Conservation (phyloP, 805 yeast genomes). For the Yarrowia porcina region DNA sequence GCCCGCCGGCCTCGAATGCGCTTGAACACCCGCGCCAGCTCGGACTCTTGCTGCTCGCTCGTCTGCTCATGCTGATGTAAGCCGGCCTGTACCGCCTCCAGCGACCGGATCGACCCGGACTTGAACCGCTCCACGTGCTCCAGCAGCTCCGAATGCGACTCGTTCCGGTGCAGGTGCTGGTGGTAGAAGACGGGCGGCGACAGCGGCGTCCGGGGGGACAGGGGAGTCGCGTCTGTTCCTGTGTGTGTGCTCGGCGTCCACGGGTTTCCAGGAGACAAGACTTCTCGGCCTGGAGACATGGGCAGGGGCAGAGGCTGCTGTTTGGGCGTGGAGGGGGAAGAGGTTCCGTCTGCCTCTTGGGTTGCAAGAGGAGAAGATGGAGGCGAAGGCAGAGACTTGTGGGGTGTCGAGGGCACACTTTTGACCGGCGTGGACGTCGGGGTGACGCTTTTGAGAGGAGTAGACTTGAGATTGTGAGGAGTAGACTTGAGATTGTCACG, state of each 20-base stretch:
- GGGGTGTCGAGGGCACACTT: background rate
- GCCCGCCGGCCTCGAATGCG: conserved; percentile 6
- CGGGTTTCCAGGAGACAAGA: background rate
- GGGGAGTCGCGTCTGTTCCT: background rate
- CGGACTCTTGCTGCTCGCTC: background rate
- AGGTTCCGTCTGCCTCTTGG: background rate
- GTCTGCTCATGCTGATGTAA: background rate
- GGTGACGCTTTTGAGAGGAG: background rate
- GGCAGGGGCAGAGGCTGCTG: background rate
- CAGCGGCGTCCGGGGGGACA: conserved; percentile 8
- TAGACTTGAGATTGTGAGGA: no score
- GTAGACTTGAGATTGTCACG: background rate
- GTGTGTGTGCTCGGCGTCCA: background rate
- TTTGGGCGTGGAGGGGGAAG: background rate
- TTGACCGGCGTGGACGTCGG: background rate
- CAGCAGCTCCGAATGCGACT: background rate
- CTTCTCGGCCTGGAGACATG: background rate
- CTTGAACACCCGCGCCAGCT: conserved; percentile 16
- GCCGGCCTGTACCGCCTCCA: conserved; percentile 1
- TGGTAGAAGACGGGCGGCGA: background rate
- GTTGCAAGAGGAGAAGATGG: background rate
- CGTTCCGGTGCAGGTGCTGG: background rate
- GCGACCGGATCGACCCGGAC: conserved; percentile 7
- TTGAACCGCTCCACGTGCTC: conserved; percentile 13
- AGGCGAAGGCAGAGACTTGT: conserved; percentile 11